Base-by-base conservation (phyloP, 108 stramenopile species). In the Fistulifera pelliculosa region DNA sequence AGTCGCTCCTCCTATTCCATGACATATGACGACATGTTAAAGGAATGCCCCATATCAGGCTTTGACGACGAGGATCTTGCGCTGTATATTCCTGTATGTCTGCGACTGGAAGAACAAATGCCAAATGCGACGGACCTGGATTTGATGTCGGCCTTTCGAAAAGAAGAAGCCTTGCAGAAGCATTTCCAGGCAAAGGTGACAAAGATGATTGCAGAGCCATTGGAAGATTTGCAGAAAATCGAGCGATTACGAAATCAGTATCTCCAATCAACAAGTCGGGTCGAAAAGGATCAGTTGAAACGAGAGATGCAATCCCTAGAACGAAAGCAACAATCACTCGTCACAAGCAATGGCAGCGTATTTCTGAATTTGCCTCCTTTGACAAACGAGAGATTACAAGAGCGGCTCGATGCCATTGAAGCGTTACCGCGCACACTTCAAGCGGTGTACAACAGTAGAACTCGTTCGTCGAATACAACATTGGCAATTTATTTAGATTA, bases 1-100 rank as follows among this genome's bases (percentile, higher is more conserved):
- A 13, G 6, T 51, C n/a, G 22, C 4, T 51, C 25, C 22, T 19
- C 25, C 19, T 18, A 8, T 13, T 7, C 24, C 19, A 24, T n/a
- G n/a, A 23, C 24, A 6, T 25, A 51, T 23, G 50, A 26, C 3
- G 50, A 51, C 4, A 23, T n/a, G 24, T 19, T 26, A 11, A n/a
- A 51, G 6, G 22, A n/a, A 21, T n/a, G 24, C 1, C 67, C 67
- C 22, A 5, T 66, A 12, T 57, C 61, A 13, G 72, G 72, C 12
- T 73, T 68, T 60, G 62, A 61, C 35, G 27, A 60, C n/a, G 53
- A 60, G n/a, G 72, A 73, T 51, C 27, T 73, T 28, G 49, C 63
- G 1, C 27, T 73, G 6, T 73, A 66, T 40, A 49, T 68, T 27
- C 72, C 72, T 13, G 54, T 73, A 11, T 66, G 58, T n/a, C 12